phyloP scores from a whole-genome alignment of 2,329 filamentous ascomycete genomes.

The Didymella pinodella region DNA sequence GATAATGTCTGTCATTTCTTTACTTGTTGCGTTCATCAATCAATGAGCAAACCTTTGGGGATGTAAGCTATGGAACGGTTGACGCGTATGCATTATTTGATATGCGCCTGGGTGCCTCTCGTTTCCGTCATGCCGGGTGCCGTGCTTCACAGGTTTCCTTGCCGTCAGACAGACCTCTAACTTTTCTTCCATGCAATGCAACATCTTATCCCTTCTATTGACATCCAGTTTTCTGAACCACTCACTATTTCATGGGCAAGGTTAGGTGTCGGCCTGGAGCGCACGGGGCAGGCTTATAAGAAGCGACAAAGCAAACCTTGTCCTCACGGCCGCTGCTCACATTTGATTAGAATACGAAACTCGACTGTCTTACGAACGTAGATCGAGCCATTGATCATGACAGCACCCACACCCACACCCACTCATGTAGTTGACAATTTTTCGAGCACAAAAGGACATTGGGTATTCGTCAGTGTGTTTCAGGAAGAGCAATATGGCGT shows the following conservation, averaged over 20 bases:
- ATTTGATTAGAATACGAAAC: too few relatives aligned
- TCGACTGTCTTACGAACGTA: too few relatives aligned
- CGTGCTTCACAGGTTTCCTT: conserved; percentile 10
- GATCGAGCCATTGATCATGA: too few relatives aligned
- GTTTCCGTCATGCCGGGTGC: background rate
- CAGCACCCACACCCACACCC: too few relatives aligned
- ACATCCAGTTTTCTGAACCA: background rate
- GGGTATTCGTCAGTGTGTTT: too few relatives aligned
- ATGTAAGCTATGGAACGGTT: conserved; percentile 35
- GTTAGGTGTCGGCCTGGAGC: too few relatives aligned
- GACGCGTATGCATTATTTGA: conserved; percentile 13
- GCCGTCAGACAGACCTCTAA: conserved; percentile 5
- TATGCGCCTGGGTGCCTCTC: conserved; percentile 8
- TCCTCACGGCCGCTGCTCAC: too few relatives aligned
- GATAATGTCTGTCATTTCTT: conserved; percentile 42
- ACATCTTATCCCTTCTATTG: background rate
- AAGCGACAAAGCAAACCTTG: too few relatives aligned
- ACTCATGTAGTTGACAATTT: too few relatives aligned
- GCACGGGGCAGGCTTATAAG: too few relatives aligned
- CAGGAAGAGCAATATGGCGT: too few relatives aligned
- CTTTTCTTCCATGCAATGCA: conserved; percentile 6
- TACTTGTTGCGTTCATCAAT: conserved; percentile 35
- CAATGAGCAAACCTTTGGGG: conserved; percentile 31
- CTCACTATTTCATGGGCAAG: background rate
- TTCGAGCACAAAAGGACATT: too few relatives aligned